Base-by-base conservation (phyloP, 225 moss, liverwort and hornwort genomes). In the Pseudoscleropodium purum region DNA sequence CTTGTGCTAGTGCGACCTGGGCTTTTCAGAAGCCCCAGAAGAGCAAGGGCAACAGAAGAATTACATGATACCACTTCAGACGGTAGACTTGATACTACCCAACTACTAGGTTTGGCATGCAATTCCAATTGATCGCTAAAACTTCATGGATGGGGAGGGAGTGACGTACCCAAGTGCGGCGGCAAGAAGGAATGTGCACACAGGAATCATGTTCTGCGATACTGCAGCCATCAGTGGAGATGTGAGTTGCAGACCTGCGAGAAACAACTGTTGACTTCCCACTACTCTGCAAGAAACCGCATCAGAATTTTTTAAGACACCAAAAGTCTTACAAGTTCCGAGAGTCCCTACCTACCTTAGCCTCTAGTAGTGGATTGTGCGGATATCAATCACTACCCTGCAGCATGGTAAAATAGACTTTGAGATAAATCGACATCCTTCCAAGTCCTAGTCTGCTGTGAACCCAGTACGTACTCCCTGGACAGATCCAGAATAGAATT, bases 141-240 rank as follows among this genome's bases (percentile, higher is more conserved):
- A 45, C 59, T 41, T 43, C 69, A 36, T 68, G 31, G 65, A 31
- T 66, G 39, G 78, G 65, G 61, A 51, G 6, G 51, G 30, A 61
- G n/a, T 52, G 81, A 73, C 54, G 33, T 27, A 93, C 95, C 95
- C 88, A 43, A 95, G 89, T 45, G 69, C 63, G 29, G 95, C 91
- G 30, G 94, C 94, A 49, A 95, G 90, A 52, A 95, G 52, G 87
- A 95, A 95, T 36, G 95, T 93, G 92, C 86, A 91, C 84, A 95
- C 90, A 39, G 94, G 95, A 85, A 95, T 94, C 92, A 91, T 90
- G 90, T 93, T 95, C 84, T 95, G 95, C 54, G 92, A 93, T 25
- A 92, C 93, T 18, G 95, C 95, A 88, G 95, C 92, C 88, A 92
- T 81, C 51, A 92, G 90, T 36, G 92, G 92, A 86, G 93, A 85